Evolutionary conservation across 768 basidiomycete species (phyloP), one percentile per base, ranked within the genome.

Genomic region (Mycena venus): DNA sequence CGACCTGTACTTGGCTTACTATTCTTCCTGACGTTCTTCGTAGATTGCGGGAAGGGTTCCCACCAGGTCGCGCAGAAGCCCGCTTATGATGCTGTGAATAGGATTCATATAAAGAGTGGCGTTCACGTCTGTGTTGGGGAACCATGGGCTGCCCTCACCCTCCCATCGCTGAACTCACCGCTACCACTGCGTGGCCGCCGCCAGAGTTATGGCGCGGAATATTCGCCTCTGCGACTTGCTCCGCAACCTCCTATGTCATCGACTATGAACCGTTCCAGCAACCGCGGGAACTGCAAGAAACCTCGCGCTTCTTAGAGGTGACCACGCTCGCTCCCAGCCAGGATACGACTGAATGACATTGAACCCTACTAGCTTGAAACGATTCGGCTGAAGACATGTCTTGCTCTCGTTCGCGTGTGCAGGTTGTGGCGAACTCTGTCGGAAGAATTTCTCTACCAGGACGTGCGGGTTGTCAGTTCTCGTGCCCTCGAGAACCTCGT

Each of bases 201-300:
- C 73, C 73, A 34, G 73, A 74, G 38, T 51, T 74, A 25, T 74
- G 68, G 73, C 73, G 63, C 21, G 23, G 27, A 10, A 70, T 74
- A 66, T 70, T 75, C 21, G 49, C 47, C 29, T 67, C 61, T 38
- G 64, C 69, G 25, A 69, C 62, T 3, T 31, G 12, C 44, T 70
- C 68, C 36, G 58, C 32, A 25, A 56, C 62, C 29, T 67, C 44
- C 56, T 61, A 49, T 64, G 47, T 23, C 4, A 34, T 61, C 40
- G 73, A 75, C 29, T 70, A 75, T 44, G 47, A 31, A n/a, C 68
- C 68, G 4, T 75, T 75, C 58, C 56, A 70, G 17, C 68, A 49
- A 10, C 49, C 68, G 10, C 55, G 68, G 5, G 73, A 70, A 44
- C 27, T 70, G n/a, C 44, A 74, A 53, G 73, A 70, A 44, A 74